A percentile compares a stretch with the other conserved stretches of the same genome.
Conservation (phyloP, 306 rosid species). For the Cucurbita maxima region DNA sequence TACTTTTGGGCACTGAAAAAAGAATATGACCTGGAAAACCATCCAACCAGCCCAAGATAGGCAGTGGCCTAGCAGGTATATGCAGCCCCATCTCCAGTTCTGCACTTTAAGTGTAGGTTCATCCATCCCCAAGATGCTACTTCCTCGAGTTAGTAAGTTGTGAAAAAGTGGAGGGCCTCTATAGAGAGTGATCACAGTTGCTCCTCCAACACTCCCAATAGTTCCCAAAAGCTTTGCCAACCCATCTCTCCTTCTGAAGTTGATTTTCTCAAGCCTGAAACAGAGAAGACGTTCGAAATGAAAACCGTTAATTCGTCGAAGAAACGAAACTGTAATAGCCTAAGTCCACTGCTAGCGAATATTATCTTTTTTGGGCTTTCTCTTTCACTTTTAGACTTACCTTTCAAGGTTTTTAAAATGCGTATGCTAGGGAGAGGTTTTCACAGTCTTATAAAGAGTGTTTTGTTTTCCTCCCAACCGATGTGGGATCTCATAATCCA, state of each 20-base stretch:
- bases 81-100: conserved; percentile 55
- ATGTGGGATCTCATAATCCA: no score
- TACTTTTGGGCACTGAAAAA: not conserved
- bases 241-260: conserved; percentile 44
- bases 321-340: not conserved
- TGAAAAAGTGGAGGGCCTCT: conserved; percentile 59
- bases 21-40: conserved; percentile 45
- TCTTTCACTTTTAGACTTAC: no score
- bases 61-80: conserved; percentile 56
- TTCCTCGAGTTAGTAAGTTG: conserved; percentile 15
- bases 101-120: conserved; percentile 25
- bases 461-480: no score
- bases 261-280: conserved; percentile 39
- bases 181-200: conserved; percentile 50
- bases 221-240: conserved; percentile 60
- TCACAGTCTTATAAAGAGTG: no score
- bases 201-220: conserved; percentile 57
- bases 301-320: not conserved
- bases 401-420: no score
- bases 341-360: no score
- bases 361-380: no score
- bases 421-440: no score
- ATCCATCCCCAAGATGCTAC: conserved; percentile 11
- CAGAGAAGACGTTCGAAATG: not conserved
- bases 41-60: conserved; percentile 72